A percentile compares a stretch with the other conserved stretches of the same genome.
Evolutionary conservation across 169 alveolate genomes (phyloP).

Genomic region (Plasmodium gonderi): DNA sequence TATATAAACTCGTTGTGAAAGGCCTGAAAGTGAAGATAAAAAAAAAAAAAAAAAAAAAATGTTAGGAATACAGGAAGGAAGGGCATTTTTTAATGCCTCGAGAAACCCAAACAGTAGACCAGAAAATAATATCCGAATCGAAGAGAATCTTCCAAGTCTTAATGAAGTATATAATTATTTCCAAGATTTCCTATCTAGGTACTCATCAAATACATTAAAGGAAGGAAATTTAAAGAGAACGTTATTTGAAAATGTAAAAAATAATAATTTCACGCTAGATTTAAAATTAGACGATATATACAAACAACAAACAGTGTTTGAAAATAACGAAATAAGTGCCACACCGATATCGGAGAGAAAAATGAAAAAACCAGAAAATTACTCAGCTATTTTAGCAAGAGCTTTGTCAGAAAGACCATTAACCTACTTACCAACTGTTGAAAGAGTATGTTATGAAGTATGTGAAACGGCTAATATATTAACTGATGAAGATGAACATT

Average conservation of each 20-base stretch:
- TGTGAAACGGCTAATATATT: slow-evolving; percentile 82
- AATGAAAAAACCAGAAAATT: slow-evolving; percentile 76
- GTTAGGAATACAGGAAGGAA: slow-evolving; percentile 83
- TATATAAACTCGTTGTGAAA: background rate
- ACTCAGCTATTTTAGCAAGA: slow-evolving; percentile 82
- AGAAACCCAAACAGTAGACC: slow-evolving; percentile 72
- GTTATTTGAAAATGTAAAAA: slow-evolving; percentile 82
- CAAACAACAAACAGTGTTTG: slow-evolving; percentile 81
- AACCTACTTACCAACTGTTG: slow-evolving; percentile 83
- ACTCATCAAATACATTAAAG: slow-evolving; percentile 82
- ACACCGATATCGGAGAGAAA: slow-evolving; percentile 75
- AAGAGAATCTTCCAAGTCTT: slow-evolving; percentile 82
- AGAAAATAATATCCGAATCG: slow-evolving; percentile 67
- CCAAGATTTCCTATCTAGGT: slow-evolving; percentile 80
- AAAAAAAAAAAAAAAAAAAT: background rate
- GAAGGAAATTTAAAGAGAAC: slow-evolving; percentile 84
- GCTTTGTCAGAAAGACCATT: slow-evolving; percentile 84
- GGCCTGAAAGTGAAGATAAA: background rate
- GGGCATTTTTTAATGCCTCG: slow-evolving; percentile 79
- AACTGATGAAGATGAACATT: slow-evolving; percentile 80
- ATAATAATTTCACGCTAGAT: slow-evolving; percentile 83
- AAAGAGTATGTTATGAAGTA: slow-evolving; percentile 83
- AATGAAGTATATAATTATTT: slow-evolving; percentile 83
- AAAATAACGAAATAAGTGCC: slow-evolving; percentile 76
- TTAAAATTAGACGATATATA: slow-evolving; percentile 84